Base-by-base conservation (phyloP, 306 rosid species). In the Oemleria cerasiformis region DNA sequence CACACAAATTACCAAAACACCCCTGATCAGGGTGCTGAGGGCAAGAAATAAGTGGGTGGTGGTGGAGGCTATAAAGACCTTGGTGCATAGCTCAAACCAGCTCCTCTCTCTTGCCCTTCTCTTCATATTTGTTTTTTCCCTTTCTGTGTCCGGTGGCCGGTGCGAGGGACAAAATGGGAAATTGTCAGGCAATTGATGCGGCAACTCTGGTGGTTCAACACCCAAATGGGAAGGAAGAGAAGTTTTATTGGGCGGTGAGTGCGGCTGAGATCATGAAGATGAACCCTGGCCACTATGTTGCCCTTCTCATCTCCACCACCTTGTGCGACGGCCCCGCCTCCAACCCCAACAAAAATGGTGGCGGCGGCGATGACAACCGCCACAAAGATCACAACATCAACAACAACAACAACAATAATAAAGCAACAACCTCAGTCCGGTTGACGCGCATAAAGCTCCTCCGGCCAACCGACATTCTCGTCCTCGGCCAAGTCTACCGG, bases 111-210 rank as follows among this genome's bases (percentile, higher is more conserved):
- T 48, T 11, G 15, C 39, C 47, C 59, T 16, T 48, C 59, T 7
- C 54, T 15, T 65, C 5, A 36, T 61, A 59, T 38, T 75, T 20
- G 66, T 17, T 36, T 30, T 17, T 36, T 30, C 36, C 36, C 36
- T 30, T 4, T 30, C 36, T 1, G 36, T 30, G 30, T 1, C 30
- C 30, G 30, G 30, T 25, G 36, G 0, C 36, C 36, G 36, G 36
- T 66, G 36, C 23, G 53, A 39, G 58, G 49, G 73, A 75, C 72
- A 59, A 67, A 56, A 91, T 94, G 99, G 99, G 99, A 45, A 94
- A 94, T 67, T 94, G 99, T n/a, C 99, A 94, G 80, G 99, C 99
- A 50, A 77, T 87, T 78, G 99, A 94, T 85, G 83, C 99, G 20
- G 99, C 99, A 66, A 89, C 92, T 9, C 80, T 94, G 38, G 95